These are phyloP conservation scores for Fusarium dlaminii DNA, from an alignment of 2,329 filamentous ascomycete species.

Conservation along the genomic window DNA sequence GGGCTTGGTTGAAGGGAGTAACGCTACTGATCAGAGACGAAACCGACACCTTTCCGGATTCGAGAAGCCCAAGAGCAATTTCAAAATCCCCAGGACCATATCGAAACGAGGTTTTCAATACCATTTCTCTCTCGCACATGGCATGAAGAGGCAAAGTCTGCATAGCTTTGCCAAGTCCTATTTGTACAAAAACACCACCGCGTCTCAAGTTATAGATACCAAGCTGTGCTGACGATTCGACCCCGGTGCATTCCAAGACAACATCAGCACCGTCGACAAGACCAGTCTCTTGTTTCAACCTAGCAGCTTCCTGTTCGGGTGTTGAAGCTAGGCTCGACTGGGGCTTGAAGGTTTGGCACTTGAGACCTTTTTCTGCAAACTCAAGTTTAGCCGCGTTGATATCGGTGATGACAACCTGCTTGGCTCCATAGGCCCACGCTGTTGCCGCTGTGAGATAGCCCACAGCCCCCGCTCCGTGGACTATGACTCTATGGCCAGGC, in stretches of 20 bases:
- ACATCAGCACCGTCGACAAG: conserved; percentile 78
- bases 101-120: conserved; percentile 84
- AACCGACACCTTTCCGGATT: conserved; percentile 75
- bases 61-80: conserved; percentile 80
- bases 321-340: background rate
- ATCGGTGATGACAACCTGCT: conserved; percentile 51
- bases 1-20: conserved; percentile 74
- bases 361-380: conserved; percentile 22
- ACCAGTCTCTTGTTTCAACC: background rate
- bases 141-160: conserved; percentile 70
- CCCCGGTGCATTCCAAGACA: conserved; percentile 34
- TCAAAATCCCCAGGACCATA: conserved; percentile 90
- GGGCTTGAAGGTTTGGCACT: conserved; percentile 4
- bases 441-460: conserved; percentile 88
- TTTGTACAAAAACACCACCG: conserved; percentile 29
- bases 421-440: conserved; percentile 82
- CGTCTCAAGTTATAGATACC: conserved; percentile 8
- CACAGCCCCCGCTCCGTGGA: conserved; percentile 88
- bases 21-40: conserved; percentile 81
- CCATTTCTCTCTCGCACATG: conserved; percentile 87
- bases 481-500: conserved; percentile 80
- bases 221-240: conserved; percentile 24
- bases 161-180: conserved; percentile 28
- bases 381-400: conserved; percentile 27
- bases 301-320: conserved; percentile 17